Base-by-base conservation (phyloP, 495 filamentous ascomycete species). In the Hypoxylon fuscum region DNA sequence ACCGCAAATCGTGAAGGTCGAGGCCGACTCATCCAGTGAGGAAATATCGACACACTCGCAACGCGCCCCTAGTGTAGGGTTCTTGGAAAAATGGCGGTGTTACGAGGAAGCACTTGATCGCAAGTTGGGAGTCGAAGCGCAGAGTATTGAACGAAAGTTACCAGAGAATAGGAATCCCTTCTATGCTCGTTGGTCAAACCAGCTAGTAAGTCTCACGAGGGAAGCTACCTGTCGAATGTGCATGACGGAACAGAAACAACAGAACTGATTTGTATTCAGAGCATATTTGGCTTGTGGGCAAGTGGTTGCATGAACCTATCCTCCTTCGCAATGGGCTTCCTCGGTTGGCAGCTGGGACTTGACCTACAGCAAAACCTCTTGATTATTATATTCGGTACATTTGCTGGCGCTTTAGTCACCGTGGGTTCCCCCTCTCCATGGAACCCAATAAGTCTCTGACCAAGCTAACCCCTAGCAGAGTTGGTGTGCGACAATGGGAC, bases 271-370 rank as follows among this genome's bases (percentile, higher is more conserved):
- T 8, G 34, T 2, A 17, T 45, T 27, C n/a, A 62, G 54, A 41
- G 38, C 21, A 50, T 71, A 52, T 47, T 68, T 8, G 47, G 57
- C 40, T 60, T 79, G 38, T 79, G 82, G 83, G 79, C 78, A 1
- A 77, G 76, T 1, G 73, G 75, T 3, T 86, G 82, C 10, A 81
- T 84, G 73, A 85, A 87, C 50, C 76, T 83, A 10, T 77, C 78
- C 41, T 83, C 79, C 52, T 83, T 87, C 52, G 74, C 79, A 18
- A 76, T 76, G 14, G 80, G 80, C n/a, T 74, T 82, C 37, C 57
- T 83, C 40, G 81, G 81, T 20, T 70, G 70, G 56, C 74, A 82
- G 56, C 76, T 84, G 25, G 80, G 79, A 0, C 68, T 86, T 20
- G 71, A 75, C 25, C 70, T 85, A 21, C 72, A 69, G 46, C 81